These are phyloP conservation scores for Wallacemonas rigidus DNA, from an alignment of 208 protist genomes.

Conservation along the genomic window DNA sequence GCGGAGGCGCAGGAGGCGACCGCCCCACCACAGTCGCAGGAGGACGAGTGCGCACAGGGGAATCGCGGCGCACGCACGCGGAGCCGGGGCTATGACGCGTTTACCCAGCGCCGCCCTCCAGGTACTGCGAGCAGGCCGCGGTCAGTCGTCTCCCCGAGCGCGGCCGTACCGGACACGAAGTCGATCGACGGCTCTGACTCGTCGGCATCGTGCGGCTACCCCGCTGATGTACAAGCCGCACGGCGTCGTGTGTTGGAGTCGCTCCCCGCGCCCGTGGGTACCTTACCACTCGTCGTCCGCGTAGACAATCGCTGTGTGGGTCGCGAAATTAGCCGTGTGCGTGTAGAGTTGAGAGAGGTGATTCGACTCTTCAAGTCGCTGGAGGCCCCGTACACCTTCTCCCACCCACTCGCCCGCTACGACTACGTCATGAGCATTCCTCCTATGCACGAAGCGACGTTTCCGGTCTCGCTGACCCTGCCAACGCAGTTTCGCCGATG, in stretches of 20 bases:
- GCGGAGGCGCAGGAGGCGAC: background rate
- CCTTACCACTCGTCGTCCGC: slow-evolving; percentile 44
- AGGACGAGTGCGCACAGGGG: background rate
- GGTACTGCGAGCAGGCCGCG: background rate
- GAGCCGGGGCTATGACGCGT: slow-evolving; percentile 19
- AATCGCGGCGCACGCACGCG: background rate
- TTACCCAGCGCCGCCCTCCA: slow-evolving; percentile 5
- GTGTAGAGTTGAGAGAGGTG: slow-evolving; percentile 53
- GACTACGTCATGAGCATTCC: slow-evolving; percentile 54
- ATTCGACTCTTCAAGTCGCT: slow-evolving; percentile 66
- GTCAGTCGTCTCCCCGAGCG: too few relatives aligned
- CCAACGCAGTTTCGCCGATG: slow-evolving; percentile 50
- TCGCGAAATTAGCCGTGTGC: slow-evolving; percentile 34
- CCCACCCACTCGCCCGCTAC: slow-evolving; percentile 44
- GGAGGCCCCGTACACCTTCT: slow-evolving; percentile 34
- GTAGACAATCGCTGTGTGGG: slow-evolving; percentile 45
- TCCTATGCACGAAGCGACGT: slow-evolving; percentile 42
- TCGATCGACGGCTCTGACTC: background rate
- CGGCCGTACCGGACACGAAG: background rate
- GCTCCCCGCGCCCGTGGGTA: slow-evolving; percentile 47
- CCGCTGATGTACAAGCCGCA: background rate
- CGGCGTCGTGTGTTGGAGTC: slow-evolving; percentile 15
- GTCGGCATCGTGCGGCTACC: background rate
- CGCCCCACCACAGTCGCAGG: background rate
- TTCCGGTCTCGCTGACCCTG: slow-evolving; percentile 38